Evolutionary conservation across 805 yeast genomes (phyloP), one percentile per base, ranked within the genome.

Genomic region (Candida maltosa): DNA sequence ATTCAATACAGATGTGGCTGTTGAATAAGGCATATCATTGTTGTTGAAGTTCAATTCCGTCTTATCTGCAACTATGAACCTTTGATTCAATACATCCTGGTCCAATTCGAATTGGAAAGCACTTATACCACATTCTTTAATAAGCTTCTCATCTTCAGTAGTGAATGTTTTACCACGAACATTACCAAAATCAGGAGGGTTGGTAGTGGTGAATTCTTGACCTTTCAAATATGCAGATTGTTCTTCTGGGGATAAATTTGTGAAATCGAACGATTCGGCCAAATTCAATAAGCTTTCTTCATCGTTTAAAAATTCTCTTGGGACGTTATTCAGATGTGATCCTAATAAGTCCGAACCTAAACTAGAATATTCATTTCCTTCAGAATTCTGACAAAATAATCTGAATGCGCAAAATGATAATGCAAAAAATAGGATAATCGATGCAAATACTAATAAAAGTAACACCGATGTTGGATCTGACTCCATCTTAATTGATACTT

Each of bases 31-130:
- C 7, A 51, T 34, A 36, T 60, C 68, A 39, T 65, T 65, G 29
- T 63, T 56, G 26, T 48, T 32, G 35, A 67, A 67, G 42, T 46
- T 46, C 16, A 67, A 41, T 33, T 65, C 71, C 3, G 70, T 65
- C 31, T 48, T 51, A 44, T 65, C 73, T 9, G 60, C 69, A 6
- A 67, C 72, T 2, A 62, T 41, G 34, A 42, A 67, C 14, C 66
- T 43, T 4, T 70, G 59, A 14, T 51, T 49, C 10, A 64, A 38
- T 32, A 53, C 42, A 19, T 52, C 56, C 11, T 31, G 35, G 19
- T 67, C 72, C 39, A 59, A 68, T 28, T 57, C 66, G 35, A 65
- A 67, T 38, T 61, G 65, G 37, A 63, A 67, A 5, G 72, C 71
- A 39, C 44, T 46, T 15, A 65, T 54, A 7, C 73, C 73, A 29